A percentile compares a stretch with the other conserved stretches of the same genome.
Conservation (phyloP, 2,329 filamentous ascomycete genomes). For the Colletotrichum melonis region DNA sequence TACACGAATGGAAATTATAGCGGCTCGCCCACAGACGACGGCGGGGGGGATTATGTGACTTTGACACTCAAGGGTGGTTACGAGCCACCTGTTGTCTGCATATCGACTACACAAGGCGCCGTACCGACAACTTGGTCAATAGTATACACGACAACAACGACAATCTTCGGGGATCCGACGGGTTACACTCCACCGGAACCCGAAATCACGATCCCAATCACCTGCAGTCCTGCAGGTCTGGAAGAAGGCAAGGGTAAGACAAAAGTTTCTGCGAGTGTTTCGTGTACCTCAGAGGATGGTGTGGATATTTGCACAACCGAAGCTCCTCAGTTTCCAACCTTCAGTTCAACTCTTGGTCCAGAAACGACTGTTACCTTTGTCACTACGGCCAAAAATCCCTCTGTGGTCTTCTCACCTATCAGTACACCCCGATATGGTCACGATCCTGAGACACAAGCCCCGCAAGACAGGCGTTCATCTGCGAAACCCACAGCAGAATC, state of each 20-base stretch:
- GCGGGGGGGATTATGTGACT: neutral
- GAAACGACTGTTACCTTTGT: conserved; percentile 54
- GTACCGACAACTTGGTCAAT: conserved; percentile 52
- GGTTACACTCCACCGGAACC: conserved; percentile 61
- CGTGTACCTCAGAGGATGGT: neutral
- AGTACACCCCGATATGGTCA: conserved; percentile 33
- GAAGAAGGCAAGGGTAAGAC: conserved; percentile 4
- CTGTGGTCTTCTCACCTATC: conserved; percentile 51
- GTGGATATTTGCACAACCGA: neutral
- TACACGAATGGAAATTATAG: neutral
- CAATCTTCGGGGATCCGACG: conserved; percentile 56
- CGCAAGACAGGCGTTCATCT: conserved; percentile 11
- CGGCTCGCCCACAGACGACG: neutral
- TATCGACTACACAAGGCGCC: conserved; percentile 2
- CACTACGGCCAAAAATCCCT: conserved; percentile 67
- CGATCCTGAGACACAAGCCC: conserved; percentile 21
- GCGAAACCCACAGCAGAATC: conserved; percentile 4
- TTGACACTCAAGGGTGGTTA: neutral
- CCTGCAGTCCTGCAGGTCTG: neutral
- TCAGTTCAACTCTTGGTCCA: conserved; percentile 31
- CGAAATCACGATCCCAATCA: conserved; percentile 49
- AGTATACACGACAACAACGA: conserved; percentile 61
- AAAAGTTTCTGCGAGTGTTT: neutral
- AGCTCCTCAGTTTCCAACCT: neutral
- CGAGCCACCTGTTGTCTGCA: neutral